A percentile compares a stretch with the other conserved stretches of the same genome.
phyloP scores from a whole-genome alignment of 2,329 filamentous ascomycete species.

The Hirsutella thompsonii region DNA sequence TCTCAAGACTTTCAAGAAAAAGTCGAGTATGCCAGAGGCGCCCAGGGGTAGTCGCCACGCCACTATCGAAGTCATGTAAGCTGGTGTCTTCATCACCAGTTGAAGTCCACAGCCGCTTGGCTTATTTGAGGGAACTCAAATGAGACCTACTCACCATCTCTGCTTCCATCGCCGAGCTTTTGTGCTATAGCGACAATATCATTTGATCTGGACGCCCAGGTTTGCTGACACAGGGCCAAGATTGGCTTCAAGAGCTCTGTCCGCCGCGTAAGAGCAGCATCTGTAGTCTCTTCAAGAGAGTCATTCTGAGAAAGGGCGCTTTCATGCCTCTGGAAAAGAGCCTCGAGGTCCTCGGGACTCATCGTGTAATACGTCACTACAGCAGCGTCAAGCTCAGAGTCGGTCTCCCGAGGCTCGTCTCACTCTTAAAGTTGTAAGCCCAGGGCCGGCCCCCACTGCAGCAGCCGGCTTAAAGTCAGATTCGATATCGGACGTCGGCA shows the following conservation, averaged over 20 bases:
- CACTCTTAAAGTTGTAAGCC: too few species aligned
- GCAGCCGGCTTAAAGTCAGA: too few species aligned
- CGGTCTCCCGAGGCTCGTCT: too few species aligned
- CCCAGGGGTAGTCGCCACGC: slow-evolving; percentile 44
- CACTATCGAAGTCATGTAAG: slow-evolving; percentile 20
- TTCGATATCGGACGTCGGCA: too few species aligned
- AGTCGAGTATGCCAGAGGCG: slow-evolving; percentile 42
- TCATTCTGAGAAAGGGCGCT: slow-evolving; percentile 13
- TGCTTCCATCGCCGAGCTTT: slow-evolving; percentile 40
- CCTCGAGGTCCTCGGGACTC: slow-evolving; percentile 23
- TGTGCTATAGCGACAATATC: slow-evolving; percentile 35
- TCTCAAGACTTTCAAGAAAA: slow-evolving; percentile 37
- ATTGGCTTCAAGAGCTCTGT: slow-evolving; percentile 22
- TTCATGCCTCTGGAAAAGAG: slow-evolving; percentile 20
- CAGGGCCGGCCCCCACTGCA: too few species aligned
- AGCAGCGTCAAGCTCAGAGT: too few species aligned
- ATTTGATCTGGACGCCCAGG: slow-evolving; percentile 25
- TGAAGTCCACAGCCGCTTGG: neutral
- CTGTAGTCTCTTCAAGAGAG: slow-evolving; percentile 11
- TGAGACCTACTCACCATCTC: slow-evolving; percentile 33
- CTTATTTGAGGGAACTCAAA: neutral
- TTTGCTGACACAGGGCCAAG: slow-evolving; percentile 22
- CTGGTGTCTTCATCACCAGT: neutral
- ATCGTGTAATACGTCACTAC: too few species aligned
- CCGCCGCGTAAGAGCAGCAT: slow-evolving; percentile 11